Base-by-base conservation (phyloP, 306 rosid genomes). In the Ormosia emarginata region DNA sequence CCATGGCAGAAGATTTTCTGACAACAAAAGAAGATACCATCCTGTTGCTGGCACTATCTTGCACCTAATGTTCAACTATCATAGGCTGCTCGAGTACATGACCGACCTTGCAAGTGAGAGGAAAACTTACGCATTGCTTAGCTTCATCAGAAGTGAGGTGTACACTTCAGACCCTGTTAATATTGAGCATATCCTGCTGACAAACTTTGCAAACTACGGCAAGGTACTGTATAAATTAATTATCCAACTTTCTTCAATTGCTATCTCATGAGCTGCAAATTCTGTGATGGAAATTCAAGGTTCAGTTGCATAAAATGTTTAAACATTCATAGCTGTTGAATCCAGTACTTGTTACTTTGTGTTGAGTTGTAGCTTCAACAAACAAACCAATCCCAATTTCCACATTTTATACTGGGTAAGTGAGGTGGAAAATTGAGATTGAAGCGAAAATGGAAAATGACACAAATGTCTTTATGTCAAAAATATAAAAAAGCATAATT, bases 141-240 rank as follows among this genome's bases (percentile, higher is more conserved):
- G 81, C 72, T 91, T 79, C 76, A n/a, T 67, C 46, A 79, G 90
- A 65, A 73, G 17, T 79, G 94, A 91, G 85, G 82, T 91, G 9
- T 89, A 89, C 87, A 93, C 98, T 32, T 77, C 97, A 8, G 87
- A 91, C 34, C 97, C 93, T 9, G 65, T 7, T 50, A 93, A 90
- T 17, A 86, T 93, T 55, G 93, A 90, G 71, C 81, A 91, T 71
- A 85, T 91, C 0, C 94, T 93, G 32, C 62, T 78, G 57, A 83
- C 87, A 4, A 90, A 86, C 53, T 92, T 90, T 8, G 43, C 76
- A 8, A 92, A 92, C 50, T 90, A 89, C 58, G 90, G 93, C 80
- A 92, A 92, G 94, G 94, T 92, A 82, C 8, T 56, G 11, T 34
- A 1, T 5, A 3, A 12, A 8, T 37, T 5, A 2, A 49, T 11